phyloP scores from a whole-genome alignment of 1,284 basidiomycete species.

The Apiotrichum siamense region DNA sequence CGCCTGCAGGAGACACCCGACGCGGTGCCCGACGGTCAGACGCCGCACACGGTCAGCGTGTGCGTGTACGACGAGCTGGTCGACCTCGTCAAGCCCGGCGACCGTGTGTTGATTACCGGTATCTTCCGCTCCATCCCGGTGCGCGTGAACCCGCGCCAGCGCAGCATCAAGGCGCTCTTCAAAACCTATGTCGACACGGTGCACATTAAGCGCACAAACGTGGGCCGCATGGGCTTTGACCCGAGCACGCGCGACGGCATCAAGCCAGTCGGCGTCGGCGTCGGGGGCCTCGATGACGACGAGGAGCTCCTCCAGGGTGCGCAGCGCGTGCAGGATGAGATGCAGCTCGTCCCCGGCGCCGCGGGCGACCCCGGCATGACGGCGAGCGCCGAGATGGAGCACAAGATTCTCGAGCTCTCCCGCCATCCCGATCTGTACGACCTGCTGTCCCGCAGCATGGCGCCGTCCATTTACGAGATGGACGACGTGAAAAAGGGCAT shows the following conservation, averaged over 20 bases:
- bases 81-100: slow-evolving; percentile 89
- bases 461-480: slow-evolving; percentile 96
- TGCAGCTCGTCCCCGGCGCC: slow-evolving; percentile 33
- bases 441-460: slow-evolving; percentile 73
- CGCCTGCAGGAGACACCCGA: slow-evolving; percentile 96
- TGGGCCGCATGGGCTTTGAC: slow-evolving; percentile 69
- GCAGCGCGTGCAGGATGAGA: slow-evolving; percentile 28
- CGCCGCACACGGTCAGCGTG: slow-evolving; percentile 91
- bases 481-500: slow-evolving; percentile 99
- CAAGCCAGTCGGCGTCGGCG: slow-evolving; percentile 62
- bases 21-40: slow-evolving; percentile 95
- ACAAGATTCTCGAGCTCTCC: slow-evolving; percentile 64
- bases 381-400: slow-evolving; percentile 52
- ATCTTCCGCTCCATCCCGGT: slow-evolving; percentile 94
- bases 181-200: slow-evolving; percentile 94
- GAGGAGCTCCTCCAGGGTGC: slow-evolving; percentile 50
- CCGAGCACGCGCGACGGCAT: slow-evolving; percentile 62
- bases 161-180: slow-evolving; percentile 90
- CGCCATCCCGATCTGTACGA: slow-evolving; percentile 79
- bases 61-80: slow-evolving; percentile 97
- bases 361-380: slow-evolving; percentile 52
- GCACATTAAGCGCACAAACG: slow-evolving; percentile 73
- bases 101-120: slow-evolving; percentile 83
- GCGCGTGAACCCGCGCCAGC: slow-evolving; percentile 82
- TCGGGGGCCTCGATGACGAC: slow-evolving; percentile 75